Evolutionary conservation across 129 eudicot species (phyloP).

Genomic region (Heracleum sosnowskyi): DNA sequence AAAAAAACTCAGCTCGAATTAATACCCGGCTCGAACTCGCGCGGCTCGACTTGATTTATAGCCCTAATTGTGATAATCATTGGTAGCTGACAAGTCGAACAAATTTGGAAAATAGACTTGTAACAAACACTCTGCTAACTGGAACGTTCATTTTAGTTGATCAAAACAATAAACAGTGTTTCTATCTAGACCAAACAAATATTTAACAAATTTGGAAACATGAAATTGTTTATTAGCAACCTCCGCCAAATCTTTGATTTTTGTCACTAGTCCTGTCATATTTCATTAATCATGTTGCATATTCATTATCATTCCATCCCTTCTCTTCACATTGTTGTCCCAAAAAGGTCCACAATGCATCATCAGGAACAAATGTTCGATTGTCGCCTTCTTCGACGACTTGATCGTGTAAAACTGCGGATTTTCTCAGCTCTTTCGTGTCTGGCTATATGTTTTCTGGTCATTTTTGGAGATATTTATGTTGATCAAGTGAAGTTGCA

Average conservation of each 20-base stretch:
- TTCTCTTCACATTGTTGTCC: constrained; percentile 2
- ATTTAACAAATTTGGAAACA: neutral
- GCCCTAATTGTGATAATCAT: neutral
- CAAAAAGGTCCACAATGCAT: neutral
- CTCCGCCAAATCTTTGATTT: neutral
- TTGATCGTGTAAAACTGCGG: constrained; percentile 9
- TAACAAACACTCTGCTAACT: neutral
- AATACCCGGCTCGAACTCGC: too few relatives aligned
- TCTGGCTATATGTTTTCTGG: constrained; percentile 14
- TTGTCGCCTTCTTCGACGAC: constrained; percentile 10
- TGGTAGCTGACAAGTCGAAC: neutral
- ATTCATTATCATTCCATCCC: neutral
- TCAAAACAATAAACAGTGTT: neutral
- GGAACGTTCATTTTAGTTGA: neutral
- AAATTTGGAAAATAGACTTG: neutral
- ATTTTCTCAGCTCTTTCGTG: constrained; percentile 23
- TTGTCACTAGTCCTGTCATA: neutral
- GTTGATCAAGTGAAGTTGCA: constrained; percentile 20
- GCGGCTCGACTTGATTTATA: too few relatives aligned
- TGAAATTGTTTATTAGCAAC: neutral
- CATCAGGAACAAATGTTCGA: constrained; percentile 12
- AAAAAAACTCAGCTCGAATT: too few relatives aligned
- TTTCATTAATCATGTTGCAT: neutral
- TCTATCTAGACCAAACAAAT: neutral
- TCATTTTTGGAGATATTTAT: constrained; percentile 18